These are phyloP conservation scores for Isabelozyma rhagii DNA, from an alignment of 805 yeast species.

Conservation along the genomic window DNA sequence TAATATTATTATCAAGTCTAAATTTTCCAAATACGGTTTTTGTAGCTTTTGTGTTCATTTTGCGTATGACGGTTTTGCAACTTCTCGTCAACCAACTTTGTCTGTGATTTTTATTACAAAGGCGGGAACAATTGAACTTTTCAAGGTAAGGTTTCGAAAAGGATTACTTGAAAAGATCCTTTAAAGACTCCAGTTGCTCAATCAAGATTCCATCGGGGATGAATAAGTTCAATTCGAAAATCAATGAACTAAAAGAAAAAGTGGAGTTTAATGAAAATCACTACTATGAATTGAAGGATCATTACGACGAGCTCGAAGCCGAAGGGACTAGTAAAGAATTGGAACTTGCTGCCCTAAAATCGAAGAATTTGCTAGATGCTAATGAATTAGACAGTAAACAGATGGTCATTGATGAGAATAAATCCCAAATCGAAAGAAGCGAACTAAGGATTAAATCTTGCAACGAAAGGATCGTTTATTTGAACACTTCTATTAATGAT, in stretches of 20 bases:
- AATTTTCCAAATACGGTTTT: too few species aligned
- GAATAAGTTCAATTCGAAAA: slow-evolving; percentile 13
- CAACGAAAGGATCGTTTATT: slow-evolving; percentile 4
- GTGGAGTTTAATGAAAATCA: slow-evolving; percentile 8
- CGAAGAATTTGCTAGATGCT: neutral
- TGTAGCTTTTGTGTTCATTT: too few species aligned
- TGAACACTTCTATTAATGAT: slow-evolving; percentile 6
- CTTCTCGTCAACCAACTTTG: neutral
- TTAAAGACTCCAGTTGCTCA: too few species aligned
- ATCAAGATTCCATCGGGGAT: neutral
- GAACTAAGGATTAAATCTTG: slow-evolving; percentile 3
- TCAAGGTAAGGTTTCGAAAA: too few species aligned
- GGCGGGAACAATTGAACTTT: too few species aligned
- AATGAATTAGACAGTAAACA: slow-evolving; percentile 7
- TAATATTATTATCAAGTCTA: too few species aligned
- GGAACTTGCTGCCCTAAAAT: neutral
- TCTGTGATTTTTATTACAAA: too few species aligned
- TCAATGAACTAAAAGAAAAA: slow-evolving; percentile 7
- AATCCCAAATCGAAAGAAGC: slow-evolving; percentile 2
- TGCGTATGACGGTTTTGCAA: neutral
- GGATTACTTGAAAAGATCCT: too few species aligned
- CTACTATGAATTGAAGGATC: slow-evolving; percentile 10
- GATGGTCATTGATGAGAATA: slow-evolving; percentile 5
- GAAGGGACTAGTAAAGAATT: slow-evolving; percentile 12
- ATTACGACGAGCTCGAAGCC: slow-evolving; percentile 4